phyloP scores from a whole-genome alignment of 257 asterid species.

The Salvia miltiorrhiza region DNA sequence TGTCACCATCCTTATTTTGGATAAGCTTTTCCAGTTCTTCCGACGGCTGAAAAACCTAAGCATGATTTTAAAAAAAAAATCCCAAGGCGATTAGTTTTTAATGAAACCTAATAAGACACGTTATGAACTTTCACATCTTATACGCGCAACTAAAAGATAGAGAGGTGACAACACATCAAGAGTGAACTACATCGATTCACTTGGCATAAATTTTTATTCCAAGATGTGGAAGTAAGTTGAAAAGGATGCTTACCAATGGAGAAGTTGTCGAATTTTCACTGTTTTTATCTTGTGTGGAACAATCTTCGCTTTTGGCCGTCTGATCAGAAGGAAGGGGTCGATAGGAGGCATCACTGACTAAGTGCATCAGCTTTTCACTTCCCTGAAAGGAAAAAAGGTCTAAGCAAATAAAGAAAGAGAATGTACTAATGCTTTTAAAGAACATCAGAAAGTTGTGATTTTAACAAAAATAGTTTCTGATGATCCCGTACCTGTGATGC shows the following conservation, averaged over 20 bases:
- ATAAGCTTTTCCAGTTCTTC: conserved; percentile 65
- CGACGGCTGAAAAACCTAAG: conserved; percentile 60
- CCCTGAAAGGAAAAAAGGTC: conserved; percentile 48
- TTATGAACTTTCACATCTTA: not conserved
- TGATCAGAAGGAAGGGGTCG: conserved; percentile 29
- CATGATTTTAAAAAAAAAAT: not conserved
- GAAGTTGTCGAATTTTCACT: conserved; percentile 23
- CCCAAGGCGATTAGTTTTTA: not conserved
- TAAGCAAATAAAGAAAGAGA: not conserved
- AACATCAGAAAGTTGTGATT: not conserved
- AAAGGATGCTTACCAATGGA: conserved; percentile 50
- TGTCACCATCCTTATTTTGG: conserved; percentile 31
- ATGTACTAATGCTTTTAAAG: not conserved
- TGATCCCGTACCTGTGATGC: conserved; percentile 76
- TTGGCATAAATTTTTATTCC: not conserved
- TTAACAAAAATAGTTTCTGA: not conserved
- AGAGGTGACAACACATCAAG: not conserved
- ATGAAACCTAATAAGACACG: not conserved
- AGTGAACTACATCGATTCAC: not conserved
- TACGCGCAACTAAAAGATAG: not conserved
- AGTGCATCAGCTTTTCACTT: conserved; percentile 75
- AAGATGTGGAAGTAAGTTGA: not conserved
- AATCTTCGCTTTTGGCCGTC: conserved; percentile 25
- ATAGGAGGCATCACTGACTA: conserved; percentile 59
- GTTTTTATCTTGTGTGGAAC: conserved; percentile 22